Conservation (phyloP, 1,284 basidiomycete species). For the Lignosus rhinocerotis region DNA sequence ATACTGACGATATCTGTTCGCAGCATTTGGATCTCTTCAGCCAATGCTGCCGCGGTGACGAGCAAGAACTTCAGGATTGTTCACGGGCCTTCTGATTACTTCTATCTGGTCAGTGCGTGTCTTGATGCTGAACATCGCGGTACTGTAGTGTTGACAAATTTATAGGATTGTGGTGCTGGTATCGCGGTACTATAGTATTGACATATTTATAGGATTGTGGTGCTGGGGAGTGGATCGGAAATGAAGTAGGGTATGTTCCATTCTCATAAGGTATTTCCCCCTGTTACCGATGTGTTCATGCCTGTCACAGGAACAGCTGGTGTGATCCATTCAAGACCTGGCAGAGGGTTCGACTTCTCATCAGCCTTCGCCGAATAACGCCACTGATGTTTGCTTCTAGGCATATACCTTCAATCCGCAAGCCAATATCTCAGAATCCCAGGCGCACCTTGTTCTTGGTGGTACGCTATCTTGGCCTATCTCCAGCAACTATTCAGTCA, state of each 20-base stretch:
- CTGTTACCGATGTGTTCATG: neutral
- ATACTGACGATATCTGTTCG: neutral
- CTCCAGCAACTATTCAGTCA: neutral
- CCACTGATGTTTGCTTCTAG: conserved; percentile 13
- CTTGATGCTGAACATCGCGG: neutral
- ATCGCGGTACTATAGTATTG: neutral
- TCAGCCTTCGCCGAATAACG: neutral
- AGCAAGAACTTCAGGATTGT: conserved; percentile 51
- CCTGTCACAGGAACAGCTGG: conserved; percentile 47
- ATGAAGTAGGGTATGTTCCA: conserved; percentile 35
- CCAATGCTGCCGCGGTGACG: conserved; percentile 44
- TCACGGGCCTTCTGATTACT: conserved; percentile 53
- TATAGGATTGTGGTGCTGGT: conserved; percentile 80
- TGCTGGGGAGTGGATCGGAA: conserved; percentile 74
- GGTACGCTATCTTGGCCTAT: conserved; percentile 41
- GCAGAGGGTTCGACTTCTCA: conserved; percentile 44
- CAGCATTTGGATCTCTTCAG: conserved; percentile 57
- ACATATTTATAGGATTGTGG: conserved; percentile 66
- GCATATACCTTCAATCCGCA: conserved; percentile 75
- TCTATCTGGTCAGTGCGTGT: conserved; percentile 49
- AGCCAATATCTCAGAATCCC: conserved; percentile 48
- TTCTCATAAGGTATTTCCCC: neutral
- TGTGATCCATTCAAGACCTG: conserved; percentile 80
- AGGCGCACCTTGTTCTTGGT: conserved; percentile 64
- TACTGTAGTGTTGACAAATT: neutral